Evolutionary conservation across 2,329 filamentous ascomycete species (phyloP).

Genomic region (Venturia nashicola): DNA sequence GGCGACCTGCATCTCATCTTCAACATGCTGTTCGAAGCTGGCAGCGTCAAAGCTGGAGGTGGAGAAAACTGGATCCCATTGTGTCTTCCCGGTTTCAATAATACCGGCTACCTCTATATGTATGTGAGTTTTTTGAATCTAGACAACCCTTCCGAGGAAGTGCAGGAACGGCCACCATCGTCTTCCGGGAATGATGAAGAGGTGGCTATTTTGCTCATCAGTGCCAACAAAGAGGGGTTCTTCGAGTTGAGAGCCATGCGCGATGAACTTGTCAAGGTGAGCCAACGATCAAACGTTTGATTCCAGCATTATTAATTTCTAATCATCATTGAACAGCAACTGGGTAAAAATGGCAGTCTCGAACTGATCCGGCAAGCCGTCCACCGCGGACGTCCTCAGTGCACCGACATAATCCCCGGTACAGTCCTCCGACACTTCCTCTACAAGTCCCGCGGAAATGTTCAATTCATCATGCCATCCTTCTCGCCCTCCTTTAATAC

Average conservation of each 20-base stretch:
- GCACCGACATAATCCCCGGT: conserved; percentile 66
- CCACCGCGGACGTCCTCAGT: conserved; percentile 54
- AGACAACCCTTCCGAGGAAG: conserved; percentile 33
- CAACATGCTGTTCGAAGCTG: conserved; percentile 97
- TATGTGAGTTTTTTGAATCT: conserved; percentile 90
- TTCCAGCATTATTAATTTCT: neutral
- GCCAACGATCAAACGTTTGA: conserved; percentile 12
- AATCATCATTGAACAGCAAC: conserved; percentile 39
- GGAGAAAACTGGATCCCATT: conserved; percentile 97
- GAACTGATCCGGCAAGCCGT: conserved; percentile 62
- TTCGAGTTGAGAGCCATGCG: conserved; percentile 71
- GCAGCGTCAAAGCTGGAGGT: conserved; percentile 78
- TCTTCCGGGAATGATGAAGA: conserved; percentile 45
- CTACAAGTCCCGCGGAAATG: conserved; percentile 88
- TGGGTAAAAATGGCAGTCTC: conserved; percentile 65
- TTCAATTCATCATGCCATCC: conserved; percentile 89
- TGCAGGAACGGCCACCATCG: conserved; percentile 26
- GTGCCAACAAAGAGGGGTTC: conserved; percentile 85
- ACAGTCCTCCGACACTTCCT: conserved; percentile 80
- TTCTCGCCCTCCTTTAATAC: conserved; percentile 56
- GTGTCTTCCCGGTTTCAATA: conserved; percentile 94
- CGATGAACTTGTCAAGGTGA: conserved; percentile 44
- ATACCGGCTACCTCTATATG: conserved; percentile 94
- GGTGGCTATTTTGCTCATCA: conserved; percentile 87
- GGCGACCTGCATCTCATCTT: conserved; percentile 94